Percentiles rank a stretch among this genome's conserved stretches.
Evolutionary conservation across 345 rosid genomes (phyloP).

Genomic region (Isatis tinctoria): DNA sequence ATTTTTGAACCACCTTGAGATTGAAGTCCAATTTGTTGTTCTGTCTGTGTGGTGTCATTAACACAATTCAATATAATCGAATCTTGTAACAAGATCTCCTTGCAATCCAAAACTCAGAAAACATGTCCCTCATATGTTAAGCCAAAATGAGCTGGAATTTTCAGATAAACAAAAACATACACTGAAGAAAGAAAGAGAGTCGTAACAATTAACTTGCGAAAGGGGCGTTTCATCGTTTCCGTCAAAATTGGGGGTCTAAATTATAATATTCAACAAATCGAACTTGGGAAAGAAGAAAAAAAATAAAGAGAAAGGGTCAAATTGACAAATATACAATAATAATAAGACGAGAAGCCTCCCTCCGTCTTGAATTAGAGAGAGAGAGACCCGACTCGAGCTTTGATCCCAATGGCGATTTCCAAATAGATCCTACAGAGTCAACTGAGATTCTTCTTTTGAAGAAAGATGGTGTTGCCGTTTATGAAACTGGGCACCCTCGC

Average conservation of each 20-base stretch:
- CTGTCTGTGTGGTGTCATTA: not conserved
- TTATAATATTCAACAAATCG: not conserved
- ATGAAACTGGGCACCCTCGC: slow-evolving; percentile 69
- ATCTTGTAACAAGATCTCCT: not conserved
- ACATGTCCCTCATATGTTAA: not conserved
- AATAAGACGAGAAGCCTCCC: not conserved
- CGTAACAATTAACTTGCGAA: not conserved
- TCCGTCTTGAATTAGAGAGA: too few relatives aligned
- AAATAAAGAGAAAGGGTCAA: not conserved
- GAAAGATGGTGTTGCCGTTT: slow-evolving; percentile 60
- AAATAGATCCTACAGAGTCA: not conserved
- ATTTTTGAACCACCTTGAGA: not conserved
- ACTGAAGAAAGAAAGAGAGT: too few relatives aligned
- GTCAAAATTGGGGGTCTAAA: not conserved
- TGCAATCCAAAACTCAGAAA: not conserved
- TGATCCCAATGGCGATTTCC: too few relatives aligned
- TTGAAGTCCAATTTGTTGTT: not conserved
- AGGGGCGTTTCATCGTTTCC: not conserved
- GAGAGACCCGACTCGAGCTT: too few relatives aligned
- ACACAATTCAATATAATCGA: not conserved
- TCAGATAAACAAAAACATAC: too few relatives aligned
- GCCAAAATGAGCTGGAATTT: too few relatives aligned
- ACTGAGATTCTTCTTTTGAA: not conserved
- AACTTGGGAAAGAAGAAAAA: slow-evolving; percentile 7
- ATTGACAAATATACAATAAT: not conserved